Evolutionary conservation across 179 eudicot species (phyloP), one percentile per base, ranked within the genome.

Genomic region (Heliamphora pulchella): DNA sequence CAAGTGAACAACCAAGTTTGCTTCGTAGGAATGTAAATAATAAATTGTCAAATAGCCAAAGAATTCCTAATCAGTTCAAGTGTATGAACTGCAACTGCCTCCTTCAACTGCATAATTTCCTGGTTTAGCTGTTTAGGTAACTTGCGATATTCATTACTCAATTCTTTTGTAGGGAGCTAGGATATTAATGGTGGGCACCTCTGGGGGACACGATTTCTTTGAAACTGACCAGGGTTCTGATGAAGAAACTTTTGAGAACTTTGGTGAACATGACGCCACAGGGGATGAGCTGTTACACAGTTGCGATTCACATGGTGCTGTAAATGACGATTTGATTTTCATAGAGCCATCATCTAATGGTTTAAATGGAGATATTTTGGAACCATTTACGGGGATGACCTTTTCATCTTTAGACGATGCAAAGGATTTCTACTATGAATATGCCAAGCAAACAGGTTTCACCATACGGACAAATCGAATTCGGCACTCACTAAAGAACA

Each of bases 371-470:
- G 76, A 70, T 20, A 54, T 43, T 48, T 69, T 57, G 10, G 76
- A 79, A 70, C 81, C 76, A 17, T 71, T 54, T 79, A 46, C 6
- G 18, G 67, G 81, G 39, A 69, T 79, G 76, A 54, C 17, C 41
- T 79, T 79, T 79, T 55, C 41, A 67, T 79, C 81, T 50, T 44
- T 55, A 71, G 81, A 79, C 55, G 66, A 6, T 68, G 81, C 75
- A 11, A 79, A 57, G 11, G 76, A 68, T 55, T 79, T 55, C 55
- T 79, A 79, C 44, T 71, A 68, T 55, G 81, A 57, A 41, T 79
- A 79, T 53, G 81, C 81, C 44, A 79, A 70, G 76, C 57, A 62
- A 55, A 46, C 66, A 55, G 81, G 76, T 69, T 79, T 79, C 67
- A 43, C 66, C 43, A 57, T 79, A 41, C 55, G 68, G n/a, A 20